Percentiles rank a stretch among this genome's conserved stretches.
phyloP scores from a whole-genome alignment of 31 red algal species.

The Endocladia muricata region DNA sequence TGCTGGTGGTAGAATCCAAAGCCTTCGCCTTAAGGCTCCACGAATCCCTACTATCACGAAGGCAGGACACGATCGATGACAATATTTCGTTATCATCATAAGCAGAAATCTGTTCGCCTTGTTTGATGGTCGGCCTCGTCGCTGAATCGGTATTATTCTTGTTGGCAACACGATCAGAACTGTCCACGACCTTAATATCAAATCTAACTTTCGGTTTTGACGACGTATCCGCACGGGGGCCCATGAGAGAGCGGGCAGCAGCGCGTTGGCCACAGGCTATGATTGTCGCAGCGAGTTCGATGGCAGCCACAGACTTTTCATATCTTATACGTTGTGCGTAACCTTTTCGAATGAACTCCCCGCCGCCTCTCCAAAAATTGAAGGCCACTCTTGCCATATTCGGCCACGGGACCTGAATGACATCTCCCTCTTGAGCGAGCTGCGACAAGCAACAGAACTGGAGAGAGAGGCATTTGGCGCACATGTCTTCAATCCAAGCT shows the following conservation, averaged over 20 bases:
- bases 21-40: not conserved
- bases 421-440: slow-evolving; percentile 21
- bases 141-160: not conserved
- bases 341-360: slow-evolving; percentile 42
- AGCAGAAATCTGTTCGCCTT: not conserved
- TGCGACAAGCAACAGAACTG: slow-evolving; percentile 50
- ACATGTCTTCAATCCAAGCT: slow-evolving; percentile 57
- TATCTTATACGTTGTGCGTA: slow-evolving; percentile 29
- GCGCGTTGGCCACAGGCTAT: slow-evolving; percentile 66
- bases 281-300: slow-evolving; percentile 44
- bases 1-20: not conserved
- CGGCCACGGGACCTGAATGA: slow-evolving; percentile 71
- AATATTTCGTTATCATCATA: slow-evolving; percentile 24
- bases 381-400: slow-evolving; percentile 25
- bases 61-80: not conserved
- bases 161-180: not conserved
- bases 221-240: slow-evolving; percentile 10
- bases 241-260: slow-evolving; percentile 64
- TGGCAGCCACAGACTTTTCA: slow-evolving; percentile 14
- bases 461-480: slow-evolving; percentile 60
- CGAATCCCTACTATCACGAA: not conserved
- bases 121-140: not conserved
- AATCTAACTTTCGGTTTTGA: not conserved
- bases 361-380: slow-evolving; percentile 59
- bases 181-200: too few species aligned